Evolutionary conservation across 345 rosid genomes (phyloP), one percentile per base, ranked within the genome.

Genomic region (Hibiscus mutabilis): DNA sequence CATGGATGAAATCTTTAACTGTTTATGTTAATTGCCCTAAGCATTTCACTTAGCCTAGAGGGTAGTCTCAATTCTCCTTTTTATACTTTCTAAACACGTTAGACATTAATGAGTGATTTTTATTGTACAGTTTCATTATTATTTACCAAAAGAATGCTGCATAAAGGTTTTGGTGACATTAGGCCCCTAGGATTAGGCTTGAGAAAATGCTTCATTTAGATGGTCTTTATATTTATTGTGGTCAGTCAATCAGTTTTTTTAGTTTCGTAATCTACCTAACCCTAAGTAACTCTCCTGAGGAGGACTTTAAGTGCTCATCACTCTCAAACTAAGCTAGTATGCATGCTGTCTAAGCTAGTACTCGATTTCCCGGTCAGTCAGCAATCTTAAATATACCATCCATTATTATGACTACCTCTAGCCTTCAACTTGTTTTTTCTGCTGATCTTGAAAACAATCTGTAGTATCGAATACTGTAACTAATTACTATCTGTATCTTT

Each of bases 401-500:
- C 19, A 15, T 66, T 24, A 66, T 31, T n/a, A 1, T 65, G 55
- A 14, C 24, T 52, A 14, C 59, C 44, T 51, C 70, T n/a, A 8
- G 25, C 58, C 58, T 16, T 67, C 25, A 27, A 29, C 33, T 67
- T 47, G 71, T 49, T 67, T 22, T 27, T 29, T 37, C 25, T 2
- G 13, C 29, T 49, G n/a, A 67, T 67, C 71, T 67, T 67, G 25
- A 67, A 66, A 66, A 49, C 57, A 16, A 27, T 67, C 24, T 49
- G 42, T 49, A 9, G 58, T 25, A 47, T 49, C 22, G 2, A 33
- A 49, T 67, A 8, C 42, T 2, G 18, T 27, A 0, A 49, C 25
- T 67, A 37, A 42, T 70, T 64, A 21, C 64, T 70, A 55, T 53
- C 14, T 64, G 14, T 73, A 33, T 66, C 58, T 1, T 65, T 76